Evolutionary conservation across 2,329 filamentous ascomycete genomes (phyloP).

Genomic region (Fusarium siculi): DNA sequence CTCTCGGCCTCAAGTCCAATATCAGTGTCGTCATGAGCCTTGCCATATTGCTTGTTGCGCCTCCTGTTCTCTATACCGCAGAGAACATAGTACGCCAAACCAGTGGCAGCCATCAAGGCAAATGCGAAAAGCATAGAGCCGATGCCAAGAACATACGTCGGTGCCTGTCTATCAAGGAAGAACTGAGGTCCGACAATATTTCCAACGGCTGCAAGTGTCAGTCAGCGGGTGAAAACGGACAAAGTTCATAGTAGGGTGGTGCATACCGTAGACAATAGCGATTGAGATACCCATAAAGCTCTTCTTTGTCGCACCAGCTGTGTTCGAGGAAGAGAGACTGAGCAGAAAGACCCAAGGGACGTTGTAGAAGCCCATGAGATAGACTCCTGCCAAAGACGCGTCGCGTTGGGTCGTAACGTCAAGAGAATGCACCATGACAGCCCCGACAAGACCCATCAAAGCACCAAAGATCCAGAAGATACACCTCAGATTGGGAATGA

Average conservation of each 20-base stretch:
- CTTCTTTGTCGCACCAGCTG: conserved; percentile 47
- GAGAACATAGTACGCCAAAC: conserved; percentile 35
- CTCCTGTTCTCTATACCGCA: conserved; percentile 42
- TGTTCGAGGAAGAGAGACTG: conserved; percentile 46
- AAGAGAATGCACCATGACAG: conserved; percentile 43
- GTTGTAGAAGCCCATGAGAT: conserved; percentile 50
- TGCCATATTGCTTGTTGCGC: conserved; percentile 20
- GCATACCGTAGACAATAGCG: conserved; percentile 42
- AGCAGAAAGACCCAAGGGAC: conserved; percentile 45
- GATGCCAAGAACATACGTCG: conserved; percentile 44
- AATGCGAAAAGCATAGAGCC: conserved; percentile 44
- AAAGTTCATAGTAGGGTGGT: too few relatives aligned
- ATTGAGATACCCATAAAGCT: conserved; percentile 45
- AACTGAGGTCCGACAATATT: conserved; percentile 48
- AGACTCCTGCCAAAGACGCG: conserved; percentile 46
- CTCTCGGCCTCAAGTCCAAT: conserved; percentile 13
- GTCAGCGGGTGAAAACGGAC: too few relatives aligned
- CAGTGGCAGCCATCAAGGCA: conserved; percentile 37
- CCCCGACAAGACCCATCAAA: conserved; percentile 38
- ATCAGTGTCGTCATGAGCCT: background rate
- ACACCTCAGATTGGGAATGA: conserved; percentile 45
- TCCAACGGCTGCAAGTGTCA: conserved; percentile 35
- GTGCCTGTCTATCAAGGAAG: conserved; percentile 43
- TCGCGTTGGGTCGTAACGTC: conserved; percentile 28
- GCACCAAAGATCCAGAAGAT: conserved; percentile 45